phyloP scores from a whole-genome alignment of 257 asterid species.

The Nicotiana tomentosiformis region DNA sequence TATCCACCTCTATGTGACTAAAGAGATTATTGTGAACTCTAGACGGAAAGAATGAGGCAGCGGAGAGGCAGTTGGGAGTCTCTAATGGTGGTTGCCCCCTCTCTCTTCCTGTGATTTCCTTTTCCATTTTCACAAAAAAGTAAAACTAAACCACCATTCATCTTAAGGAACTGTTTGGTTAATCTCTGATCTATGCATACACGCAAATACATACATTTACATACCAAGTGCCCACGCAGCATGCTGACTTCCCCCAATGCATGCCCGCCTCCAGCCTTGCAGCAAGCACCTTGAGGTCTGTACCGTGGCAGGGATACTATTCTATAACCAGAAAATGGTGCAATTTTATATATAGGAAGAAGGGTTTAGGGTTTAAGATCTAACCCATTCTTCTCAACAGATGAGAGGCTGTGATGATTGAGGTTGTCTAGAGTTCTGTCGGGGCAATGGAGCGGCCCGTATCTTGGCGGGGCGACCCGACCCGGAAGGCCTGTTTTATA shows the following conservation, averaged over 20 bases:
- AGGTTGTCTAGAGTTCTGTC: not conserved
- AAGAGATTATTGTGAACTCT: not conserved
- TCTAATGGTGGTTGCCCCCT: slow-evolving; percentile 1
- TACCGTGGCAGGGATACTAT: too few relatives aligned
- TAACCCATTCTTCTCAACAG: too few relatives aligned
- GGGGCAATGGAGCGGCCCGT: not conserved
- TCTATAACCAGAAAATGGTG: too few relatives aligned
- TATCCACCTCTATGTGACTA: too few relatives aligned
- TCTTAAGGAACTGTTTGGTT: not conserved
- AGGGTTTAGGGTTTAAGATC: too few relatives aligned
- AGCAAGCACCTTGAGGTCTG: too few relatives aligned
- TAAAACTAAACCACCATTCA: not conserved
- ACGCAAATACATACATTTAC: too few relatives aligned
- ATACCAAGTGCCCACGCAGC: too few relatives aligned
- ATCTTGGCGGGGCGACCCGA: slow-evolving; percentile 13
- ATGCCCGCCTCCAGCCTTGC: too few relatives aligned
- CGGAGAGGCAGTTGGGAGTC: slow-evolving; percentile 1
- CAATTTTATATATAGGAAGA: too few relatives aligned
- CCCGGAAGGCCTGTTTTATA: not conserved
- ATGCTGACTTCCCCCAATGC: too few relatives aligned
- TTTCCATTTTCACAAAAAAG: not conserved
- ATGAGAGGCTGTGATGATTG: slow-evolving; percentile 5
- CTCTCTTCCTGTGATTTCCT: not conserved
- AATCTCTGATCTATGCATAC: too few relatives aligned
- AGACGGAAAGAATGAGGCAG: not conserved